Base-by-base conservation (phyloP, 768 basidiomycete genomes). In the Austroboletus festivus region DNA sequence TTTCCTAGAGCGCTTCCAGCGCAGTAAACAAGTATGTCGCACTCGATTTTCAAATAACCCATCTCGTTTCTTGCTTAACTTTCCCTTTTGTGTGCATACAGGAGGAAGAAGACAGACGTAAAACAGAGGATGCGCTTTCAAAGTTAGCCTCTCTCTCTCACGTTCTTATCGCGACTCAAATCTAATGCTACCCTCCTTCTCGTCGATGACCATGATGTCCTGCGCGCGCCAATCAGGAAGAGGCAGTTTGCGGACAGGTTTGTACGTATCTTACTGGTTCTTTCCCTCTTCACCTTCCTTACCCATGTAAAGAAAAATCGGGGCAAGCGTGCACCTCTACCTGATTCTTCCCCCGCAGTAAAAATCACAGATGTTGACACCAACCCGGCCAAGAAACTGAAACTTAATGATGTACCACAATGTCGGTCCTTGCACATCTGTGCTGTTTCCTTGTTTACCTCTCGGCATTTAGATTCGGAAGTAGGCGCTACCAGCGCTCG, bases 1-100 rank as follows among this genome's bases (percentile, higher is more conserved):
- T 9, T 86, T 85, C 62, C 67, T 85, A 47, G 77, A 85, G 55
- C 74, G 82, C 10, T 76, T 85, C 58, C 79, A 82, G 64, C 76
- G 78, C 24, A 68, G 70, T 40, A 78, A 75, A 67, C 75, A 73
- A 77, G 84, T 80, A 54, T 39, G 69, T 56, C 19, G 33, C 10
- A 34, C 33, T 34, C 33, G 12, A 5, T 22, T 35, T 8, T 26
- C 34, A 8, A 18, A 20, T 15, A n/a, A 22, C 31, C 19, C 28
- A 4, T 18, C 16, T 11, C 18, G 26, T 44, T 28, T 19, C 34
- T 12, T 28, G 12, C 28, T 12, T 28, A 5, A 6, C 28, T 6
- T 28, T 35, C 8, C 19, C 15, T 16, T 24, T 5, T 4, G 7
- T 42, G 16, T 42, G 5, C 26, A 12, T 37, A 37, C 59, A 81